Evolutionary conservation across 768 basidiomycete species (phyloP).

Genomic region (Jaapia argillacea): DNA sequence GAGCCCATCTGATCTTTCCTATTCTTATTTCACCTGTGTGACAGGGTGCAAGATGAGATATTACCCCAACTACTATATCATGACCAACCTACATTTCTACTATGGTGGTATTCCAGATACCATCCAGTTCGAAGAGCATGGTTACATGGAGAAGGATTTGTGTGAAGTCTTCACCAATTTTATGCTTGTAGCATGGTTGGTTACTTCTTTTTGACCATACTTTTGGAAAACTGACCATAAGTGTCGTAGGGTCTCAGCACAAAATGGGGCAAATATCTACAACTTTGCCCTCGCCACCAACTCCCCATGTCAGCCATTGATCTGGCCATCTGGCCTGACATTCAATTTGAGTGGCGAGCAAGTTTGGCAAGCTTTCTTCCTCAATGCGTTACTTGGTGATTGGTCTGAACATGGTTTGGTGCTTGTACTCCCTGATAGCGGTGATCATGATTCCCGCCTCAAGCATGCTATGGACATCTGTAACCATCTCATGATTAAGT

Average conservation of each 20-base stretch:
- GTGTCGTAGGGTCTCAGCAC: conserved; percentile 17
- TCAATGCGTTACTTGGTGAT: background rate
- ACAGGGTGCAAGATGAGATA: conserved; percentile 19
- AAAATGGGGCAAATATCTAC: conserved; percentile 21
- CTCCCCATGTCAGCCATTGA: too few relatives aligned
- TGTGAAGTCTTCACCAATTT: conserved; percentile 7
- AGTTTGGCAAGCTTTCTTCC: background rate
- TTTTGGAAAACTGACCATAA: background rate
- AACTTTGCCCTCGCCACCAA: too few relatives aligned
- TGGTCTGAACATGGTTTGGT: background rate
- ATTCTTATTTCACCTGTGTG: background rate
- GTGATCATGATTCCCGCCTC: background rate
- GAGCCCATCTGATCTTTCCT: background rate
- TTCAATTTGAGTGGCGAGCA: background rate
- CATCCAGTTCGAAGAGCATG: background rate
- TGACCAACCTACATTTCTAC: conserved; percentile 8
- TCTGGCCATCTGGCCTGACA: background rate
- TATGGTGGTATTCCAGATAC: conserved; percentile 6
- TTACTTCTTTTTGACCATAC: too few relatives aligned
- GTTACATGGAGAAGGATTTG: background rate
- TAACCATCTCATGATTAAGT: background rate
- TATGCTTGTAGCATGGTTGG: conserved; percentile 10
- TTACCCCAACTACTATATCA: conserved; percentile 19
- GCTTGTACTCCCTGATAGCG: background rate
- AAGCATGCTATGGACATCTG: background rate